Conservation (phyloP, 2,329 filamentous ascomycete species). For the Botryotinia globosa region DNA sequence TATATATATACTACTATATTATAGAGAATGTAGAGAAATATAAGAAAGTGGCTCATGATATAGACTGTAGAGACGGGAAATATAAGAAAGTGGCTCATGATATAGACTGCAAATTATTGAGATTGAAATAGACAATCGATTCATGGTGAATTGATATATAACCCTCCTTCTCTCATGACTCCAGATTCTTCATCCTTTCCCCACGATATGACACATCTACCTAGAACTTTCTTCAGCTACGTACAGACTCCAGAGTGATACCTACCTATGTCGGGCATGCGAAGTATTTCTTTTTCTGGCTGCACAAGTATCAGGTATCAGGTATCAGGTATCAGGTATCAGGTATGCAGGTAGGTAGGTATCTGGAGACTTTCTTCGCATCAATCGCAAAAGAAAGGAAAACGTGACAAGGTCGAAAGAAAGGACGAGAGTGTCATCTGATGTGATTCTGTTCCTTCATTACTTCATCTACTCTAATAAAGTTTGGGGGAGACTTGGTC, state of each 20-base stretch:
- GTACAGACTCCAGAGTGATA: neutral
- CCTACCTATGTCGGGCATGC: neutral
- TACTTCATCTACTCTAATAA: neutral
- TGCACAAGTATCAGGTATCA: too few species aligned
- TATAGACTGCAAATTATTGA: neutral
- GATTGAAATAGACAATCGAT: neutral
- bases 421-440: neutral
- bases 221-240: neutral
- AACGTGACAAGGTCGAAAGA: neutral
- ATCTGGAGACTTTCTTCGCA: neutral
- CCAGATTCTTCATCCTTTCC: neutral
- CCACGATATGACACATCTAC: neutral
- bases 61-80: too few species aligned
- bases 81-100: neutral
- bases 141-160: neutral
- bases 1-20: neutral
- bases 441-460: neutral
- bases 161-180: neutral
- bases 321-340: neutral
- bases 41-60: neutral
- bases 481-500: neutral
- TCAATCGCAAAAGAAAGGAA: neutral
- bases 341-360: neutral
- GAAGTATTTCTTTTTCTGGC: neutral
- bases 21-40: neutral